phyloP scores from a whole-genome alignment of 768 basidiomycete species.

The Xerocomellus amylosporus region DNA sequence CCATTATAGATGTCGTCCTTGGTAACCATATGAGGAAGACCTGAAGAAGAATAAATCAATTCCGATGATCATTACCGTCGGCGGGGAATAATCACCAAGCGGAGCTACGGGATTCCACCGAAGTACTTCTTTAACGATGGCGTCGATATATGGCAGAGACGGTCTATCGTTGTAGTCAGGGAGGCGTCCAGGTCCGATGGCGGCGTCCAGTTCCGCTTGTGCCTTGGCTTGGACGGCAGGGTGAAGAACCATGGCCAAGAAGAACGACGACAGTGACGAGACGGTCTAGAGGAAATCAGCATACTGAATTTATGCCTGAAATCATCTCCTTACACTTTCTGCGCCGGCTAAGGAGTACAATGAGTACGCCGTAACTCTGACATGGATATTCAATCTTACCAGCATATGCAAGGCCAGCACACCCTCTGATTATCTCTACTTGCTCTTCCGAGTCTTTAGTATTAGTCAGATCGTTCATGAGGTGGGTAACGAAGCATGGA shows the following conservation, averaged over 20 bases:
- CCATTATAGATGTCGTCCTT: conserved; percentile 31
- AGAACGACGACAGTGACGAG: conserved; percentile 31
- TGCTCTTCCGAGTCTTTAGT: conserved; percentile 13
- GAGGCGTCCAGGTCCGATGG: conserved; percentile 28
- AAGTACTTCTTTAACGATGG: conserved; percentile 32
- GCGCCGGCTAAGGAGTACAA: conserved; percentile 35
- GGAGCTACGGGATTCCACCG: conserved; percentile 35
- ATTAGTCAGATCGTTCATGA: conserved; percentile 21
- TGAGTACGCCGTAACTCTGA: conserved; percentile 6
- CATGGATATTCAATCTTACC: conserved; percentile 28
- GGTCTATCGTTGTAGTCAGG: conserved; percentile 32
- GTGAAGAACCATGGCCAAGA: conserved; percentile 31
- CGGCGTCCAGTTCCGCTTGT: conserved; percentile 28
- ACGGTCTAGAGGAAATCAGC: conserved; percentile 22
- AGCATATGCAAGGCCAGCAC: conserved; percentile 47
- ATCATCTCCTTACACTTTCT: conserved; percentile 30
- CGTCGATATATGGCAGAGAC: conserved; percentile 27
- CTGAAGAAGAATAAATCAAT: conserved; percentile 14
- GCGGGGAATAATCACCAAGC: conserved; percentile 26
- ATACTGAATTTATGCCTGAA: background rate
- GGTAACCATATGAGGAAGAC: conserved; percentile 34
- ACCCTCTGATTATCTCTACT: conserved; percentile 39
- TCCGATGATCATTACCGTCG: conserved; percentile 9
- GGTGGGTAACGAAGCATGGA: conserved; percentile 31
- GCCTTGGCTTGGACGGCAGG: conserved; percentile 30